These are phyloP conservation scores for Gremmenia infestans DNA, from an alignment of 2,329 filamentous ascomycete genomes.

Conservation along the genomic window DNA sequence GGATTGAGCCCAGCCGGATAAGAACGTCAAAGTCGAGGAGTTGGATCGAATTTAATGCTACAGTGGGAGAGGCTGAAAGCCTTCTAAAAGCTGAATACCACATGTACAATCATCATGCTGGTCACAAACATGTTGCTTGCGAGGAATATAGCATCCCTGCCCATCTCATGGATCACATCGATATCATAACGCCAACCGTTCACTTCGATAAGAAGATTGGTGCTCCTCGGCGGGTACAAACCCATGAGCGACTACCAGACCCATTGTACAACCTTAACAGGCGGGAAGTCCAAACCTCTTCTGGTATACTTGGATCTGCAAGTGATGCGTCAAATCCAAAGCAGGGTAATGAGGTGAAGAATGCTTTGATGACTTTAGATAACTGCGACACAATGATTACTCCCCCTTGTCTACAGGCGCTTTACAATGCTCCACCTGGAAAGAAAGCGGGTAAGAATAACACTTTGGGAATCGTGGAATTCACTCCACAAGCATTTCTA, in stretches of 20 bases:
- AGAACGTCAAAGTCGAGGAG: conserved; percentile 36
- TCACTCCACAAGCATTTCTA: conserved; percentile 50
- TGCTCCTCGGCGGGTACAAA: conserved; percentile 20
- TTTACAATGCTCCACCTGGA: conserved; percentile 44
- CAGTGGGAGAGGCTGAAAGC: conserved; percentile 39
- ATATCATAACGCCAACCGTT: conserved; percentile 31
- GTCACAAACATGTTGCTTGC: conserved; percentile 33
- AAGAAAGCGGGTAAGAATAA: conserved; percentile 37
- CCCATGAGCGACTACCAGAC: conserved; percentile 37
- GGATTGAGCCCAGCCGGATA: conserved; percentile 44
- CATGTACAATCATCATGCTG: conserved; percentile 49
- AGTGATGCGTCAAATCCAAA: conserved; percentile 25
- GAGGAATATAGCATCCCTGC: conserved; percentile 28
- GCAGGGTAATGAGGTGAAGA: conserved; percentile 19
- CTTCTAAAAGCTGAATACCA: conserved; percentile 49
- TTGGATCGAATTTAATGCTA: conserved; percentile 32
- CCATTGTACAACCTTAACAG: conserved; percentile 18
- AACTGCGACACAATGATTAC: conserved; percentile 52
- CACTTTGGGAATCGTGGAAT: conserved; percentile 50
- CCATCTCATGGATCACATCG: conserved; percentile 27
- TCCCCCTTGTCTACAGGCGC: conserved; percentile 48
- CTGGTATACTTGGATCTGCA: conserved; percentile 28
- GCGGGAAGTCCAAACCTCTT: conserved; percentile 1
- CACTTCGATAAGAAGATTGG: conserved; percentile 28
- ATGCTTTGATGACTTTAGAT: conserved; percentile 23